A percentile compares a stretch with the other conserved stretches of the same genome.
These are phyloP conservation scores for Hamamelis virginiana DNA, from an alignment of 164 flowering plant species.

Conservation along the genomic window DNA sequence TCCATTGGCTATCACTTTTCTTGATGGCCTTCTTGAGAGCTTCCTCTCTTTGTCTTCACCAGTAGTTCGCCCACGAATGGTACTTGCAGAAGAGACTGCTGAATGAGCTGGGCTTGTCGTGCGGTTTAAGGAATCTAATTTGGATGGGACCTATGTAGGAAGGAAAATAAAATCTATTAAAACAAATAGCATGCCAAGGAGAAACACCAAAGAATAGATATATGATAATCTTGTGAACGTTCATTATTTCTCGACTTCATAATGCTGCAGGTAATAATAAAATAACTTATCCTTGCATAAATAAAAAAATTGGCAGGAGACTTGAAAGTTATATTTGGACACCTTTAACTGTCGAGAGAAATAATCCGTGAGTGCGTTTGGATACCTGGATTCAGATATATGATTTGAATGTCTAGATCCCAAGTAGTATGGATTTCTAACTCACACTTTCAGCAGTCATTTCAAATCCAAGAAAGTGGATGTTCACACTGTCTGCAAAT, in stretches of 20 bases:
- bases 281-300: not conserved
- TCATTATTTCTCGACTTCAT: not conserved
- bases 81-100: slow-evolving; percentile 12
- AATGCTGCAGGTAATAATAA: not conserved
- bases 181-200: not conserved
- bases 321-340: not conserved
- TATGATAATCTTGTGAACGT: too few species aligned
- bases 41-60: slow-evolving; percentile 27
- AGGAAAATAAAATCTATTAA: not conserved
- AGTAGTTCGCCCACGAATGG: not conserved
- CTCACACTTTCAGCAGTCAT: too few species aligned
- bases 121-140: slow-evolving; percentile 26
- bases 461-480: too few species aligned
- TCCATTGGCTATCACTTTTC: slow-evolving; percentile 59
- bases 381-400: too few species aligned
- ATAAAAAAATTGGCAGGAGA: not conserved
- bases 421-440: too few species aligned
- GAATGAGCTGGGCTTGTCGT: not conserved
- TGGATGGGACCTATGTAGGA: slow-evolving; percentile 55
- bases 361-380: too few species aligned
- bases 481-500: too few species aligned
- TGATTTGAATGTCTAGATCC: too few species aligned
- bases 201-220: too few species aligned
- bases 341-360: too few species aligned
- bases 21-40: slow-evolving; percentile 48